Base-by-base conservation (phyloP, 108 stramenopile genomes). In the Nannochloropsis granulata region DNA sequence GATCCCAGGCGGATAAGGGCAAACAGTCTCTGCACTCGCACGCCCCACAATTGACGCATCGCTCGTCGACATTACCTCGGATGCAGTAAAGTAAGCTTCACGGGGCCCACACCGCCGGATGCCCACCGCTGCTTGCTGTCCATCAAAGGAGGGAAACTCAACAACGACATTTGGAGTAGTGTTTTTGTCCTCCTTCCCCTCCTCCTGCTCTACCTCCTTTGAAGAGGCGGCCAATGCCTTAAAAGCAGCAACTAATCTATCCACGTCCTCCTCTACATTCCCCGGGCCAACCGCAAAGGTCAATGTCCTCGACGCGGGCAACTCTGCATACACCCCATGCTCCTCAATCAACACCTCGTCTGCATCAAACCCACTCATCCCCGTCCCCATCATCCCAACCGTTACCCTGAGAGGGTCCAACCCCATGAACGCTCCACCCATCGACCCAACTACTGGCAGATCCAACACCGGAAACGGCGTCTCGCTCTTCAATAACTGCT, bases 11-110 rank as follows among this genome's bases (percentile, higher is more conserved):
- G 87, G 87, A 79, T 87, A 87, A 10, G 86, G 84, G 83, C 86
- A 86, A 82, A 87, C 84, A 43, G 87, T 87, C 80, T 87, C 87
- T n/a, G 86, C 86, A 81, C 86, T 84, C 84, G 83, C 83, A n/a
- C 25, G 25, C 16, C 87, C 87, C 80, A 87, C 43, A 71, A 71
- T n/a, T 71, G 21, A n/a, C 81, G 86, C 86, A 24, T 80, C 84
- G 71, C 2, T 23, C 25, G 87, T 83, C 16, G 85, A 42, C 43
- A 87, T 83, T 25, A 43, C 34, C 87, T 84, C 85, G 24, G 85
- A 86, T 16, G 85, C 81, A 12, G 78, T 24, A 24, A 86, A 82
- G 78, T 82, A 86, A 25, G 85, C 85, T 43, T 86, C 85, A 16
- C 85, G 81, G 16, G 24, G 43, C 23, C 79, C n/a, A 19, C 71